Evolutionary conservation across 768 basidiomycete species (phyloP).

Genomic region (Candolleomyces eurysporus): DNA sequence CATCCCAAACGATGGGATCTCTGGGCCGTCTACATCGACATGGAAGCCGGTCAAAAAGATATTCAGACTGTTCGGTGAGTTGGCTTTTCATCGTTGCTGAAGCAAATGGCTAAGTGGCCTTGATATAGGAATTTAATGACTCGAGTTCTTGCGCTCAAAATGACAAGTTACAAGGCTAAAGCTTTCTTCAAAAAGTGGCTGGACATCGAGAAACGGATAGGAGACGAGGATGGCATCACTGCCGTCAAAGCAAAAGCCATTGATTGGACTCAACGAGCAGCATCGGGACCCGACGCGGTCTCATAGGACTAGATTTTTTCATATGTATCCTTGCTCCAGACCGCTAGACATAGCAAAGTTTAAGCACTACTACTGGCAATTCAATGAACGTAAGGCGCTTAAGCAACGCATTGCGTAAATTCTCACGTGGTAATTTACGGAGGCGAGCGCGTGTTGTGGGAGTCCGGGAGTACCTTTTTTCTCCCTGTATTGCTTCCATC

Average conservation of each 20-base stretch:
- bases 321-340: too few relatives aligned
- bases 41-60: conserved; percentile 81
- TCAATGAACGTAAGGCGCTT: background rate
- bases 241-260: conserved; percentile 85
- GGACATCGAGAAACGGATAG: conserved; percentile 79
- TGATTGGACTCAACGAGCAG: conserved; percentile 81
- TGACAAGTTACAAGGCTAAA: conserved; percentile 97
- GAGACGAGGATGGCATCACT: conserved; percentile 81
- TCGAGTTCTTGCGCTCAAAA: conserved; percentile 77
- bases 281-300: conserved; percentile 33
- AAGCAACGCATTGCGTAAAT: background rate
- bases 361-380: background rate
- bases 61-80: conserved; percentile 74
- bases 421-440: conserved; percentile 4
- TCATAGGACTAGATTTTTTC: conserved; percentile 16
- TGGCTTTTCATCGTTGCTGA: conserved; percentile 1
- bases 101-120: background rate
- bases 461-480: background rate
- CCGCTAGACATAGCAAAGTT: conserved; percentile 3
- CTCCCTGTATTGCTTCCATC: background rate
- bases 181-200: conserved; percentile 99
- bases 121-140: conserved; percentile 77
- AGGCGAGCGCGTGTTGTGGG: conserved; percentile 1
- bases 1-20: conserved; percentile 94
- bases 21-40: conserved; percentile 97